Percentiles rank a stretch among this genome's conserved stretches.
Conservation (phyloP, 2,329 filamentous ascomycete genomes). For the Epichloe glyceriae region DNA sequence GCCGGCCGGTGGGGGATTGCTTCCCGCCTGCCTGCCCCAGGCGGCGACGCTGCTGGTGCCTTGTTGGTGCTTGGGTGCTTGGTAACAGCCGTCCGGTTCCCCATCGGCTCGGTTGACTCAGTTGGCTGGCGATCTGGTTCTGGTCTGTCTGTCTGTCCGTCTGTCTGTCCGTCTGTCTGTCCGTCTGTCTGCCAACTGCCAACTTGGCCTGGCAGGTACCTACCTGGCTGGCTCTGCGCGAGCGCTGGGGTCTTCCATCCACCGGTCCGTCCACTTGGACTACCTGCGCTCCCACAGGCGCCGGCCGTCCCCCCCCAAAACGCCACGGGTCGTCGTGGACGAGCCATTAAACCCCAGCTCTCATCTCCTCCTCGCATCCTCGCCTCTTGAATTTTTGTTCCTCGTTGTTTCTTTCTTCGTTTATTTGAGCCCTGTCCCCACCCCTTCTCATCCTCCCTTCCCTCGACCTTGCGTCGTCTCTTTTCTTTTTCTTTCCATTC, state of each 20-base stretch:
- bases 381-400: conserved; percentile 8
- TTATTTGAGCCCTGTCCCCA: conserved; percentile 11
- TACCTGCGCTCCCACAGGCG: conserved; percentile 4
- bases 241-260: conserved; percentile 1
- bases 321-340: conserved; percentile 10
- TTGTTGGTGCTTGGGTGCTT: neutral
- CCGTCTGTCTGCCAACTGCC: no score
- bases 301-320: conserved; percentile 4
- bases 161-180: no score
- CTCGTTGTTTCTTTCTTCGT: conserved; percentile 7
- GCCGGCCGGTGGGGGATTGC: neutral
- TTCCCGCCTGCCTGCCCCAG: neutral
- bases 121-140: no score
- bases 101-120: no score
- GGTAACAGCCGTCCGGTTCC: neutral
- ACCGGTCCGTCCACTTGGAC: neutral
- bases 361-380: conserved; percentile 6
- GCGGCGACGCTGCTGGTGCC: neutral
- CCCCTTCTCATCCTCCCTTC: conserved; percentile 19
- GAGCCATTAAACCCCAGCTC: conserved; percentile 11
- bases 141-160: no score
- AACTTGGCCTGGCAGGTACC: neutral
- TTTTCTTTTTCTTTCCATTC: conserved; percentile 18
- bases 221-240: neutral
- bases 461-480: conserved; percentile 16